Conservation (phyloP, 1,284 basidiomycete species). For the Puccinia horiana region DNA sequence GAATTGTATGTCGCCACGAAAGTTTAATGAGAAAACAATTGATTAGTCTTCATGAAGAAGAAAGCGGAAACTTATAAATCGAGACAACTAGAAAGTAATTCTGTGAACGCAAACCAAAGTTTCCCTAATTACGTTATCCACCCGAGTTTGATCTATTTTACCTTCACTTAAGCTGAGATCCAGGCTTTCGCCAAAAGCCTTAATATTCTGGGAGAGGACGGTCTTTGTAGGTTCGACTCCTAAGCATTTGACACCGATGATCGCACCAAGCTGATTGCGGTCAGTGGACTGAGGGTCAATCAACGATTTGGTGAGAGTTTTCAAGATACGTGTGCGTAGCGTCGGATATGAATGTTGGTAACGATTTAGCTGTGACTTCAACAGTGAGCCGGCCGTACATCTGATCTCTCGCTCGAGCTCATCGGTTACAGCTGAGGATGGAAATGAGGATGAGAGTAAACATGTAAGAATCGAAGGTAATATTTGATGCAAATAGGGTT, state of each 20-base stretch:
- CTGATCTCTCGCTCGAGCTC: constrained; percentile 58
- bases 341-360: constrained; percentile 70
- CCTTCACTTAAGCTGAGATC: constrained; percentile 26
- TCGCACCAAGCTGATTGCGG: constrained; percentile 46
- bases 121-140: constrained; percentile 38
- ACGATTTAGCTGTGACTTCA: constrained; percentile 72
- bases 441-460: constrained; percentile 64
- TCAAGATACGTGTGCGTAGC: constrained; percentile 82
- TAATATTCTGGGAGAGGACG: constrained; percentile 40
- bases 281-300: constrained; percentile 35
- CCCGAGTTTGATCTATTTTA: constrained; percentile 15
- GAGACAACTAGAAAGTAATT: constrained; percentile 1
- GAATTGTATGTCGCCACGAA: not conserved
- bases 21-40: not conserved
- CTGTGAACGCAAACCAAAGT: constrained; percentile 30
- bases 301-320: constrained; percentile 84
- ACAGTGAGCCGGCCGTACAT: constrained; percentile 65
- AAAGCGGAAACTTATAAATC: not conserved
- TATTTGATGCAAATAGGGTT: constrained; percentile 81
- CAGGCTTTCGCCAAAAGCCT: constrained; percentile 47
- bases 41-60: not conserved
- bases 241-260: constrained; percentile 35
- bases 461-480: constrained; percentile 88
- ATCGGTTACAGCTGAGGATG: constrained; percentile 54
- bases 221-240: constrained; percentile 34